These are phyloP conservation scores for Thecaphora frezii DNA, from an alignment of 1,284 basidiomycete species.

Conservation along the genomic window DNA sequence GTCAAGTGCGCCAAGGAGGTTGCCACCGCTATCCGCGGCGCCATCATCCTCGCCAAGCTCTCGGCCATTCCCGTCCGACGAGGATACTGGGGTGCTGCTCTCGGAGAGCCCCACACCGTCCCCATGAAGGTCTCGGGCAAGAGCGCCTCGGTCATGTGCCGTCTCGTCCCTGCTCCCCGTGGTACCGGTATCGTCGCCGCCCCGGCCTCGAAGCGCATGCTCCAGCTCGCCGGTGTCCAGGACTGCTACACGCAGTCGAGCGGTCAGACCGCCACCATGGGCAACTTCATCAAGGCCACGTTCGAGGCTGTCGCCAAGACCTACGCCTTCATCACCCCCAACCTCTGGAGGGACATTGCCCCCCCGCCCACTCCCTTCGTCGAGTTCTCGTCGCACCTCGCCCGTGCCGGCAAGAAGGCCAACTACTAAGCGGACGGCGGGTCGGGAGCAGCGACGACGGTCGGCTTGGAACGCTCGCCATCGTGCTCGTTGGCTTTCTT, in stretches of 20 bases:
- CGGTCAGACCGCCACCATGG: conserved; percentile 98
- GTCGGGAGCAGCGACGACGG: too few species aligned
- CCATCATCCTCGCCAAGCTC: conserved; percentile 95
- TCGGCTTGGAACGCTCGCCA: neutral
- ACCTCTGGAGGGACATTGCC: conserved; percentile 90
- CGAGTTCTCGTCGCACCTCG: conserved; percentile 56
- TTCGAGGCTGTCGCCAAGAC: conserved; percentile 97
- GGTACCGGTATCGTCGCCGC: conserved; percentile 99
- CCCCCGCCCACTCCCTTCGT: conserved; percentile 65
- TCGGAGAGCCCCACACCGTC: conserved; percentile 96
- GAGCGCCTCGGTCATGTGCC: conserved; percentile 98
- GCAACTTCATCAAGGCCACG: conserved; percentile 99
- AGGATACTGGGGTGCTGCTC: conserved; percentile 88
- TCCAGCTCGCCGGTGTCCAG: conserved; percentile 96
- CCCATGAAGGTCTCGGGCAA: conserved; percentile 98
- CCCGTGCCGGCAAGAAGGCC: conserved; percentile 53
- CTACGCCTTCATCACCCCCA: conserved; percentile 94
- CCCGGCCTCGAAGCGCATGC: conserved; percentile 91
- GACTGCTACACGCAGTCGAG: conserved; percentile 92
- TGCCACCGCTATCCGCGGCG: conserved; percentile 96
- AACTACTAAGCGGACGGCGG: conserved; percentile 28
- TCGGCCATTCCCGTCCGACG: conserved; percentile 93
- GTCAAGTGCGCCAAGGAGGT: conserved; percentile 99
- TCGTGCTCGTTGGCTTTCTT: neutral
- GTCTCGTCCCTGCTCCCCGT: conserved; percentile 93